These are phyloP conservation scores for Dictyostelium purpureum DNA, from an alignment of 78 protist species.

Conservation along the genomic window DNA sequence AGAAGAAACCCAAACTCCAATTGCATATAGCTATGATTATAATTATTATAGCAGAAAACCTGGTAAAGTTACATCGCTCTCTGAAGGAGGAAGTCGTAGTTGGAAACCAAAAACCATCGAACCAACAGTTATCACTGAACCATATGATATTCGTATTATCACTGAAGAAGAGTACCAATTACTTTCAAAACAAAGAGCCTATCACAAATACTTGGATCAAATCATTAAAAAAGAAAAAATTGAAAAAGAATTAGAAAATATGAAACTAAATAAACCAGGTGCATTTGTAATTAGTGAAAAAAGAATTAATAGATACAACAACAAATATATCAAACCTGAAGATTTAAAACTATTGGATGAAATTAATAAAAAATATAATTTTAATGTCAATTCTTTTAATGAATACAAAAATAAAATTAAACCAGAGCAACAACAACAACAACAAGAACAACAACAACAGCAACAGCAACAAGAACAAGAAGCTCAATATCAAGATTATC, in stretches of 20 bases:
- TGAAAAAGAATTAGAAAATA: not conserved
- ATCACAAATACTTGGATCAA: not conserved
- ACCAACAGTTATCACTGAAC: too few relatives aligned
- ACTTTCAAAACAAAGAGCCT: not conserved
- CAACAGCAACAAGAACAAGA: not conserved
- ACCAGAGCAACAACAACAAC: not conserved
- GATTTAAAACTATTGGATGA: slow-evolving; percentile 1
- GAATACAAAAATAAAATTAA: too few relatives aligned
- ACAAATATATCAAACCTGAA: not conserved
- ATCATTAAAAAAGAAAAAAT: not conserved
- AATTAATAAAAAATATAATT: too few relatives aligned
- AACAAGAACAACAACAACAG: not conserved
- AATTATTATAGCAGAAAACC: too few relatives aligned
- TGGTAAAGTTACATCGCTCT: too few relatives aligned
- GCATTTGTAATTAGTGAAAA: slow-evolving; percentile 5
- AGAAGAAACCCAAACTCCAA: too few relatives aligned
- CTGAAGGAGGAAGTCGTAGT: too few relatives aligned
- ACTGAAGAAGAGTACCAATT: not conserved
- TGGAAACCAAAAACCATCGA: too few relatives aligned
- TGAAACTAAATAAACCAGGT: not conserved
- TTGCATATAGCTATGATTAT: too few relatives aligned
- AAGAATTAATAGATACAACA: not conserved
- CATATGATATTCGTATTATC: not conserved
- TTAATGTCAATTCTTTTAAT: too few relatives aligned
- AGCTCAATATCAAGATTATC: not conserved